Evolutionary conservation across 106 monocot species (phyloP).

Genomic region (Gastrodia elata): DNA sequence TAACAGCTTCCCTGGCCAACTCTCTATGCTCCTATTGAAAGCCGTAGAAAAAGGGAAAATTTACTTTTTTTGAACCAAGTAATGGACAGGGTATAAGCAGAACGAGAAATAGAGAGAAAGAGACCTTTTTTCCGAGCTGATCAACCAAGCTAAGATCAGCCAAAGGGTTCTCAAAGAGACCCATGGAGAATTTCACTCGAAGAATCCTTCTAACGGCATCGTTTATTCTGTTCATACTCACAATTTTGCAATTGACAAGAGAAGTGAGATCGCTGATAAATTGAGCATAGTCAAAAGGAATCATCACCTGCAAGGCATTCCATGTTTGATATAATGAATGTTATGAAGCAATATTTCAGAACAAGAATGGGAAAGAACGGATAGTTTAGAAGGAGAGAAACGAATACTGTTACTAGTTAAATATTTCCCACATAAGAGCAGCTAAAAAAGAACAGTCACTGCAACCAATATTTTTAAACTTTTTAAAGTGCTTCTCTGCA

Average conservation of each 20-base stretch:
- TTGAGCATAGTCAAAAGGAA: conserved; percentile 32
- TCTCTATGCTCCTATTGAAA: conserved; percentile 37
- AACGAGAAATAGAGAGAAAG: background rate
- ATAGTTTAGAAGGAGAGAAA: background rate
- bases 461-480: no score
- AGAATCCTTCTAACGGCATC: conserved; percentile 56
- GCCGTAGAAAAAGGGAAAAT: background rate
- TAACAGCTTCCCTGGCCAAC: conserved; percentile 51
- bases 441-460: no score
- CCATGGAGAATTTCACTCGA: conserved; percentile 50
- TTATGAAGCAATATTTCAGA: background rate
- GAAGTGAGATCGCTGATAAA: conserved; percentile 23
- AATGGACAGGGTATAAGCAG: background rate
- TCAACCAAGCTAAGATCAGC: conserved; percentile 33
- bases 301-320: conserved; percentile 28
- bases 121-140: conserved; percentile 37
- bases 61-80: background rate
- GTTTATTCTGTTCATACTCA: conserved; percentile 39
- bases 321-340: background rate
- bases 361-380: background rate
- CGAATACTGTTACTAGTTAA: no score
- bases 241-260: conserved; percentile 25
- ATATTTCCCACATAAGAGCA: no score
- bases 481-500: no score
- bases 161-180: conserved; percentile 45